A percentile compares a stretch with the other conserved stretches of the same genome.
phyloP scores from a whole-genome alignment of 345 rosid species.

The Populus ilicifolia region DNA sequence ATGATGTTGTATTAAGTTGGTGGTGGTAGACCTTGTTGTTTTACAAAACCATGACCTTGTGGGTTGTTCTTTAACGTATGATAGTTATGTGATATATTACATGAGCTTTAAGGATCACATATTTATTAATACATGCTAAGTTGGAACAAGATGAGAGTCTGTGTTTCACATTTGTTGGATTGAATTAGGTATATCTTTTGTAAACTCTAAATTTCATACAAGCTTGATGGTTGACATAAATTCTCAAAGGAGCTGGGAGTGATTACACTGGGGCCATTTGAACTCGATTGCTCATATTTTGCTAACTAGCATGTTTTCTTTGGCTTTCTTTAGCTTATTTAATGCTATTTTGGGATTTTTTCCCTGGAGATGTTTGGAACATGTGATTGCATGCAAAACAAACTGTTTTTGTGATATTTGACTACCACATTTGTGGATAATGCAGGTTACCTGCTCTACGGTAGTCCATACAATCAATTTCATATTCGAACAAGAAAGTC shows the following conservation, averaged over 20 bases:
- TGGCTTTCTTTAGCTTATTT: background rate
- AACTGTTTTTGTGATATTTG: background rate
- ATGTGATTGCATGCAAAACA: background rate
- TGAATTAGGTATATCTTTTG: background rate
- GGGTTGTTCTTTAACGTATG: background rate
- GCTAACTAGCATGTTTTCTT: background rate
- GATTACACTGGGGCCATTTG: background rate
- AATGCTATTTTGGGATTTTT: background rate
- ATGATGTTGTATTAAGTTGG: no score
- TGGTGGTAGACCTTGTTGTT: no score
- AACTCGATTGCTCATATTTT: background rate
- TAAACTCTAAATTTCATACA: background rate
- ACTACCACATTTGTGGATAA: slow-evolving; percentile 14
- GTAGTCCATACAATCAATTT: slow-evolving; percentile 52
- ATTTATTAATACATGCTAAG: background rate
- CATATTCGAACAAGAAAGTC: slow-evolving; percentile 38
- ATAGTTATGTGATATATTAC: background rate
- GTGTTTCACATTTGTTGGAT: background rate
- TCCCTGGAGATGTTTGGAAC: background rate
- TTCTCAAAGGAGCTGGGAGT: background rate
- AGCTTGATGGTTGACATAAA: no score
- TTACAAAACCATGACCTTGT: no score
- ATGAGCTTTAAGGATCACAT: background rate
- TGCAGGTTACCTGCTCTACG: slow-evolving; percentile 63
- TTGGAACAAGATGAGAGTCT: background rate